phyloP scores from a whole-genome alignment of 371 early-diverging fungal genomes.

The Mucor saturninus region DNA sequence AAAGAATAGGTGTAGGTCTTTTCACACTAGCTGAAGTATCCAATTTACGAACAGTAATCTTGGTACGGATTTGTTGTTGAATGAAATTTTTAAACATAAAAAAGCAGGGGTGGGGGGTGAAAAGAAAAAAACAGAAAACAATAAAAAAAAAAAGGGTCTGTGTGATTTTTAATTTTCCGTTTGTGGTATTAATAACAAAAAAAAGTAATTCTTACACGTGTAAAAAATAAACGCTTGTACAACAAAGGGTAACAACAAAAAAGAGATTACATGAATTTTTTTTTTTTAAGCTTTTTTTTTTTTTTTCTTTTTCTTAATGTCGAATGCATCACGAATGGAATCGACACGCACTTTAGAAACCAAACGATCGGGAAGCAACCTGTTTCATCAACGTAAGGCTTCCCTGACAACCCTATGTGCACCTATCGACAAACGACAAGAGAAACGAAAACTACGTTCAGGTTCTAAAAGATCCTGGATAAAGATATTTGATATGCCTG shows the following conservation, averaged over 20 bases:
- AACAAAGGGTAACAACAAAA: slow-evolving; percentile 1
- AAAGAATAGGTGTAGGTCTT: slow-evolving; percentile 30
- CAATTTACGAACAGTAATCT: slow-evolving; percentile 6
- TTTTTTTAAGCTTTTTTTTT: slow-evolving; percentile 5
- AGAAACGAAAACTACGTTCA: slow-evolving; percentile 4
- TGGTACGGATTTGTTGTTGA: slow-evolving; percentile 3
- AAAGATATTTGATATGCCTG: slow-evolving; percentile 17
- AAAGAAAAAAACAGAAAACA: neutral
- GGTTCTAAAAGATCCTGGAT: neutral
- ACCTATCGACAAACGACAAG: slow-evolving; percentile 19
- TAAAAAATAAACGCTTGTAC: slow-evolving; percentile 1
- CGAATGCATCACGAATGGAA: neutral
- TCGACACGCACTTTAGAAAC: neutral
- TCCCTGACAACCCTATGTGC: slow-evolving; percentile 42
- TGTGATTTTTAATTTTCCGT: slow-evolving; percentile 1
- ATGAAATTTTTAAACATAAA: neutral
- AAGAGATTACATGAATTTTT: slow-evolving; percentile 1
- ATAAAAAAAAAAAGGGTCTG: neutral
- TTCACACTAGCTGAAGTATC: slow-evolving; percentile 12
- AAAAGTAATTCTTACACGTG: slow-evolving; percentile 10
- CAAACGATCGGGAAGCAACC: neutral
- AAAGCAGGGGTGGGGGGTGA: neutral
- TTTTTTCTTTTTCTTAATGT: neutral
- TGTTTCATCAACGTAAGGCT: slow-evolving; percentile 41
- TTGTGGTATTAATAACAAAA: neutral